Evolutionary conservation across 75 land plant genomes (phyloP).

Genomic region (Azolla pinnata): DNA sequence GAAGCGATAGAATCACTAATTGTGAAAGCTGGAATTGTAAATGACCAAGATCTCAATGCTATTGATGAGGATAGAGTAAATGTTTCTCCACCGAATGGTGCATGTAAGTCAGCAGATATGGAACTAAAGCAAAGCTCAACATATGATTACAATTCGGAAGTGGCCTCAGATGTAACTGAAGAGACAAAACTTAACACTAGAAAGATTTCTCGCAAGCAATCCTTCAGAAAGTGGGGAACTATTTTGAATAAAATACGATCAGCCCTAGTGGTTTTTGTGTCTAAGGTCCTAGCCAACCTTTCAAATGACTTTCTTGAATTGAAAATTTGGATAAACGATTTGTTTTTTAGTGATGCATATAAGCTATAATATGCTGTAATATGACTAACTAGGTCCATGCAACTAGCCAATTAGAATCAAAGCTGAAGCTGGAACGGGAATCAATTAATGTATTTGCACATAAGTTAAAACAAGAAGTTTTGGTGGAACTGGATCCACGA

Average conservation of each 20-base stretch:
- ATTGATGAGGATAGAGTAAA: not conserved
- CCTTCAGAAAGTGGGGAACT: conserved; percentile 3
- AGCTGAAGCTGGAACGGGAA: not conserved
- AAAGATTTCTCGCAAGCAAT: not conserved
- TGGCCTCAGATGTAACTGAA: not conserved
- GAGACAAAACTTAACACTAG: not conserved
- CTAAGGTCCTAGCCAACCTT: conserved; percentile 6
- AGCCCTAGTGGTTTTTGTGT: conserved; percentile 3
- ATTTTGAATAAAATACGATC: conserved; percentile 2
- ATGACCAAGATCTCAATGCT: not conserved
- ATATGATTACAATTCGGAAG: not conserved
- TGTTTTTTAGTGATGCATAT: too few relatives aligned
- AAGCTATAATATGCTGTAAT: too few relatives aligned
- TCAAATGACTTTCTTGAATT: too few relatives aligned
- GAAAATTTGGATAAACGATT: too few relatives aligned
- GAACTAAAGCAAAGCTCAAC: not conserved
- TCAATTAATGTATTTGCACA: not conserved
- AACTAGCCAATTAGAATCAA: conserved; percentile 6
- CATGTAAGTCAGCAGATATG: not conserved
- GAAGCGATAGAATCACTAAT: conserved; percentile 6
- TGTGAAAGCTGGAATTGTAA: conserved; percentile 4
- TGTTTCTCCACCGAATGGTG: not conserved
- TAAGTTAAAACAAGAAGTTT: conserved; percentile 2
- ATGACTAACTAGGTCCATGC: conserved; percentile 10
- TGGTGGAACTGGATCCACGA: not conserved